Evolutionary conservation across 768 basidiomycete species (phyloP), one percentile per base, ranked within the genome.

Genomic region (Porpolomopsis calyptriformis): DNA sequence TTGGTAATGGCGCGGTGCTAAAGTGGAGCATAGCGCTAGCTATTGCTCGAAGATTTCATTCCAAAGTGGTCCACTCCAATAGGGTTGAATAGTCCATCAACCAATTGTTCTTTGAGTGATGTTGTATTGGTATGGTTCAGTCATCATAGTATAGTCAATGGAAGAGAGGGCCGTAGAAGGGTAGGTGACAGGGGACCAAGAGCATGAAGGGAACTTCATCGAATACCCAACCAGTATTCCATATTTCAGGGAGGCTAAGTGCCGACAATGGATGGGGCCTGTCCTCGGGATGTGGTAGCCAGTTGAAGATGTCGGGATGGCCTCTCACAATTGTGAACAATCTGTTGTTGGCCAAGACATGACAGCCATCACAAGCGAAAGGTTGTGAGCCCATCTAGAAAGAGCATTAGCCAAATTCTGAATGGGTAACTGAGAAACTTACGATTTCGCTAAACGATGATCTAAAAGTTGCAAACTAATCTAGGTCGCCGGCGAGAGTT

Each of bases 191-290:
- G n/a, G 45, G 45, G 9, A 24, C 20, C 19, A 35, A 20, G 22
- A 35, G 33, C 19, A 47, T 47, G 46, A 23, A 47, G 19, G 46
- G 46, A 18, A 19, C 26, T 25, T 47, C 12, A 25, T 47, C 25
- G 39, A 16, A 18, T 7, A 31, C 18, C 46, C 46, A 47, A 40
- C 24, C 29, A 29, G n/a, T 24, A 25, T 29, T 26, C 2, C 41
- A 43, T 9, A 43, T 43, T 10, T 25, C 23, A 16, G 5, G 19
- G 41, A 43, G 41, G 20, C 3, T 10, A 25, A 43, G 26, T 4
- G 41, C 24, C n/a, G 23, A 4, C 2, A 25, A 4, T 14, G 3
- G 14, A 29, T n/a, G n/a, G n/a, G 27, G 41, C 5, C 9, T 43
- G 22, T 39, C 38, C 22, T 39, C n/a, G 23, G 3, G 41, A 43